Base-by-base conservation (phyloP, 148 eudicot genomes). In the Simmondsia chinensis region DNA sequence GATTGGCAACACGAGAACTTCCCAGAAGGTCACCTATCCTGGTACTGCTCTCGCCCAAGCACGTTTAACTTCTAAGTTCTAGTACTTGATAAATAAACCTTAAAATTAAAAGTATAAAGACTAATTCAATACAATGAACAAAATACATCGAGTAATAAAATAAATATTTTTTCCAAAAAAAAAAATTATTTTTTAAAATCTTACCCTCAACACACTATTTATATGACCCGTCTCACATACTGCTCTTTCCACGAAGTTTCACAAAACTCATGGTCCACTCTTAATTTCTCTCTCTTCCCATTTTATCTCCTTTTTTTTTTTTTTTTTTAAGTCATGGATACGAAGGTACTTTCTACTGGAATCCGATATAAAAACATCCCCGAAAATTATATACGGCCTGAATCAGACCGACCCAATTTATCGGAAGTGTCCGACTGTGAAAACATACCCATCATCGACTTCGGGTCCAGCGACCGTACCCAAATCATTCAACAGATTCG, bases 361-460 rank as follows among this genome's bases (percentile, higher is more conserved):
- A 41, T 65, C 34, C 65, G 43, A 15, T 40, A 63, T 59, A 6
- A 71, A 30, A 46, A 42, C 47, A 43, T 86, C 1, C 96, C 93
- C 2, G 50, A 49, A 15, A 75, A 65, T 7, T 86, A 82, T 32
- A 18, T 82, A 48, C 79, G 96, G 37, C 82, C 91, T 9, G 77
- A 71, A 32, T 39, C 68, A 23, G 77, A 86, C 0, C 27, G 96
- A 30, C 96, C 96, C 5, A 66, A 66, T 0, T 69, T 82, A 2
- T 71, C 75, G 6, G 60, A 70, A 54, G 83, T 79, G 0, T 52
- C 60, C 3, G 68, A 58, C 4, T 73, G 61, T 13, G 65, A 68
- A 4, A 68, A 78, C 14, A 69, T 82, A 3, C 91, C 96, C 3
- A 30, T 81, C 13, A 70, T 86, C n/a, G 83, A 86, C 58, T 22